These are phyloP conservation scores for Metschnikowia arizonensis DNA, from an alignment of 805 yeast species.

Conservation along the genomic window DNA sequence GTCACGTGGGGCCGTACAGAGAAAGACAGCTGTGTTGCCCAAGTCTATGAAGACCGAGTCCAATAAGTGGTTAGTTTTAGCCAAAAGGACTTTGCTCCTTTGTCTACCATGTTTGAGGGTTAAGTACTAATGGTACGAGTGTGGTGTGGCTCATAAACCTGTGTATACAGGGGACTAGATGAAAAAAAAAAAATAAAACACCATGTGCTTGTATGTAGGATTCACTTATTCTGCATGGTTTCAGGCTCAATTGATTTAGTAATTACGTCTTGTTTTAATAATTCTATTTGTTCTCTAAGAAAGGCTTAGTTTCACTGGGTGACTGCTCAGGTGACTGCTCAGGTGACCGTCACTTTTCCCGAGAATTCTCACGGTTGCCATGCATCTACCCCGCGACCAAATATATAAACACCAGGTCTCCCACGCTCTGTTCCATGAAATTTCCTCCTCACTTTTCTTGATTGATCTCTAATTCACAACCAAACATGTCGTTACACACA, in stretches of 20 bases:
- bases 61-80: conserved; percentile 32
- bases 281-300: no score
- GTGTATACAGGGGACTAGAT: no score
- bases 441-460: not conserved
- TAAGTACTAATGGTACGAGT: not conserved
- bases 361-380: conserved; percentile 5
- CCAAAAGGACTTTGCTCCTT: conserved; percentile 33
- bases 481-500: conserved; percentile 12
- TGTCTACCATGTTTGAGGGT: conserved; percentile 12
- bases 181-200: no score
- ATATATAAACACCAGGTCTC: not conserved
- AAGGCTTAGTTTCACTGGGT: no score
- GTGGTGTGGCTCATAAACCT: no score
- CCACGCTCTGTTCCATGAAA: not conserved
- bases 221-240: no score
- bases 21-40: conserved; percentile 48
- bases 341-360: conserved; percentile 1
- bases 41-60: conserved; percentile 23
- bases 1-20: conserved; percentile 60
- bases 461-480: not conserved
- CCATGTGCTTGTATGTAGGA: no score
- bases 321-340: no score
- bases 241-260: no score
- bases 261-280: no score
- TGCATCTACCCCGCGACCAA: conserved; percentile 2